Evolutionary conservation across 2,329 filamentous ascomycete genomes (phyloP), one percentile per base, ranked within the genome.

Genomic region (Kalmusia sp.): DNA sequence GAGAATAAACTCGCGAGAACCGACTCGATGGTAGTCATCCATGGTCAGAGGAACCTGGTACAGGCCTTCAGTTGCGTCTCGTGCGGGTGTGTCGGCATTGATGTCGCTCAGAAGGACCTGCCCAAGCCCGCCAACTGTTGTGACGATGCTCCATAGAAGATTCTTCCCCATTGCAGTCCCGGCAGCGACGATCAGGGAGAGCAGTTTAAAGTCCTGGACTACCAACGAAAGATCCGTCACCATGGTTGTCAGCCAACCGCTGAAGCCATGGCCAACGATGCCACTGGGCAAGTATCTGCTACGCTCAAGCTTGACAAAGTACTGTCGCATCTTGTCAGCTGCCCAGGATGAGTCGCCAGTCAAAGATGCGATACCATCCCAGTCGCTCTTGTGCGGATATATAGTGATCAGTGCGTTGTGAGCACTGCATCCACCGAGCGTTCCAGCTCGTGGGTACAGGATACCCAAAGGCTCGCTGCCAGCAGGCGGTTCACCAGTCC

Each of bases 321-420:
- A 84, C 51, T 79, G 71, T 54, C 83, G 76, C 84, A 88, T 87
- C 53, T 83, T 84, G 1, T 73, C 71, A 0, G 84, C 85, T 38
- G 87, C 86, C 71, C 76, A 88, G 0, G 81, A 82, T 2, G 69
- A 59, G 61, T 88, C 85, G 3, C 84, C 84, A 0, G 86, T 89
- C 37, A 87, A 62, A 4, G 74, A 67, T 5, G 80, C 80, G 49
- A 88, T 82, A 55, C 81, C 68, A 40, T 84, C 73, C 76, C 83
- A 88, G 66, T 88, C 86, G 33, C 78, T 81, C 21, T 82, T 76
- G 52, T 82, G 78, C 0, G 86, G 85, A 54, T 84, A 80, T 5
- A 85, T 73, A 7, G 80, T 78, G 38, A 87, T 80, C 38, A 86
- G 67, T 3, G 83, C 84, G 45, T 88, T 87, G 67, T 88, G 85